Evolutionary conservation across 345 rosid species (phyloP).

Genomic region (Lumnitzera racemosa): DNA sequence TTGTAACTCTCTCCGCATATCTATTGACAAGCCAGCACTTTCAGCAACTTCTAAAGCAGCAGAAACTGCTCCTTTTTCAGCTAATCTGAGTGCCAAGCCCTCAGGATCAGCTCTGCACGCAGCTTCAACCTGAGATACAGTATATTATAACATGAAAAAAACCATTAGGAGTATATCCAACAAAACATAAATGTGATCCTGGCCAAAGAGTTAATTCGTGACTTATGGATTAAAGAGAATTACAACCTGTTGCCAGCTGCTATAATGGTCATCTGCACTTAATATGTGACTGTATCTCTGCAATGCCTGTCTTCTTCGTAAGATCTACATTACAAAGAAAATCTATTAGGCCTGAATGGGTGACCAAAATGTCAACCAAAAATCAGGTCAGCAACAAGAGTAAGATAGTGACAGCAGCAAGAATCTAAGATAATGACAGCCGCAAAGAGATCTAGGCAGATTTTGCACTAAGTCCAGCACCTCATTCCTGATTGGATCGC

Average conservation of each 20-base stretch:
- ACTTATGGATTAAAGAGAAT: conserved; percentile 2
- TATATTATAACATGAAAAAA: conserved; percentile 4
- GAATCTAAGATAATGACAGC: conserved; percentile 1
- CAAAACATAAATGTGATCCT: conserved; percentile 9
- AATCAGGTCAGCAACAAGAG: not conserved
- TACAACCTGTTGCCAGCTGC: conserved; percentile 96
- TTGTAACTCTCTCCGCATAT: conserved; percentile 88
- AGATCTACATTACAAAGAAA: conserved; percentile 31
- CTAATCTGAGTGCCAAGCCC: conserved; percentile 93
- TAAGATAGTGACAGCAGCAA: not conserved
- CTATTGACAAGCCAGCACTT: conserved; percentile 79
- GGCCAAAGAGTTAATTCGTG: not conserved
- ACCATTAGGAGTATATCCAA: conserved; percentile 7
- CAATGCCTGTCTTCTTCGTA: conserved; percentile 79
- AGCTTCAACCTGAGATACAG: conserved; percentile 59
- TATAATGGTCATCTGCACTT: conserved; percentile 71
- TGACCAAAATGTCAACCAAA: not conserved
- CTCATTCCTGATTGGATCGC: conserved; percentile 61
- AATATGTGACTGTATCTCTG: conserved; percentile 88
- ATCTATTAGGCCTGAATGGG: not conserved
- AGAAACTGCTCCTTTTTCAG: conserved; percentile 96
- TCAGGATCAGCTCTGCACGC: conserved; percentile 90
- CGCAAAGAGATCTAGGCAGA: conserved; percentile 7
- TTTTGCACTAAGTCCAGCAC: conserved; percentile 26
- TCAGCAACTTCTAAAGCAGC: conserved; percentile 98